Conservation (phyloP, 202 grass and related monocot species). For the Brachypodium distachyon region DNA sequence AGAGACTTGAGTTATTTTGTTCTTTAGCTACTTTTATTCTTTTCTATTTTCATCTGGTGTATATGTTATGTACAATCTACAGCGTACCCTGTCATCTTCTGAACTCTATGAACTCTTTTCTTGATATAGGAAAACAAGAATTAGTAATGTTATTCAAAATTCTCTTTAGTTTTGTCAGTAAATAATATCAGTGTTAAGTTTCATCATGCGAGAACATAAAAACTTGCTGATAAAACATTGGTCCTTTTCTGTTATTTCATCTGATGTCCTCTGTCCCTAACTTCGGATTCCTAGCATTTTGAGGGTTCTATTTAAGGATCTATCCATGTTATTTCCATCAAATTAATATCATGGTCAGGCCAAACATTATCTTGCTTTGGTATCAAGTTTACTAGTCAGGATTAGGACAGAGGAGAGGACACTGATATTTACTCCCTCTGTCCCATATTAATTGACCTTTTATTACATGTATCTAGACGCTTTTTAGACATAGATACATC, state of each 20-base stretch:
- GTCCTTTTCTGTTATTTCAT: background rate
- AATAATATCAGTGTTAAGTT: conserved; percentile 8
- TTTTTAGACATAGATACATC: no score
- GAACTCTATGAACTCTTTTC: conserved; percentile 1
- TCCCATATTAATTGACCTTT: no score
- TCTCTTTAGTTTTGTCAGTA: conserved; percentile 6
- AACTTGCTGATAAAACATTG: background rate
- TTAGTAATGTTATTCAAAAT: background rate
- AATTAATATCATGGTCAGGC: background rate
- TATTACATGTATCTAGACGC: no score
- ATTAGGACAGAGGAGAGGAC: background rate
- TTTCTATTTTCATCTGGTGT: background rate
- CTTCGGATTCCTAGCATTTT: background rate
- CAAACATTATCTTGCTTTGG: background rate
- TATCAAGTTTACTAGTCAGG: no score
- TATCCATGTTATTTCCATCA: background rate
- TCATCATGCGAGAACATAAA: background rate
- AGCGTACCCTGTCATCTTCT: background rate
- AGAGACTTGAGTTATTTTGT: background rate
- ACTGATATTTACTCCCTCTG: no score
- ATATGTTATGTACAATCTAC: background rate
- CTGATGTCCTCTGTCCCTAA: background rate
- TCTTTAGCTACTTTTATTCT: conserved; percentile 2
- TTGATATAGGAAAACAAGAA: background rate
- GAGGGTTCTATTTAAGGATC: background rate